Base-by-base conservation (phyloP, 2,329 filamentous ascomycete genomes). In the Pestalotiopsis sp. region DNA sequence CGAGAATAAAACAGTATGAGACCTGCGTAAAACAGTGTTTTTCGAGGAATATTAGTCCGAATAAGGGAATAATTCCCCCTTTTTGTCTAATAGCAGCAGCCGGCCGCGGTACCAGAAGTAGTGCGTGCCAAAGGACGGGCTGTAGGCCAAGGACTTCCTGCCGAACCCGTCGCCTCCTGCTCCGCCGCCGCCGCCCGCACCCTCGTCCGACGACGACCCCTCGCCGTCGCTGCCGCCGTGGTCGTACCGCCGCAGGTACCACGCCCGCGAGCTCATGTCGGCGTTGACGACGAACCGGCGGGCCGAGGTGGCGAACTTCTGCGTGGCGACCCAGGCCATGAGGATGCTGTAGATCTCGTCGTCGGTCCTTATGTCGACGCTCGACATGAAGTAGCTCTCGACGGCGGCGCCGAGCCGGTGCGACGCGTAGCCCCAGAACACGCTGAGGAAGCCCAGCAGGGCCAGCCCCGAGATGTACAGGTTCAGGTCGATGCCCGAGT, bases 271-370 rank as follows among this genome's bases (percentile, higher is more conserved):
- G 73, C 84, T 87, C 45, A 90, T 75, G 73, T 87, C 87, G 5
- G 89, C 91, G 74, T 90, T 91, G 56, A 89, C 91, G 12, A 92
- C 84, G 71, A 92, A 91, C 59, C 85, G 85, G 14, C 89, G 87
- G 0, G 90, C 87, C 4, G 82, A 80, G 70, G 86, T 84, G 23
- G 89, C 84, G 72, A 92, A 92, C 3, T 80, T 78, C 77, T 93
- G 91, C 41, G 82, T 79, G 2, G 90, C 85, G 2, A 93, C 85
- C 91, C 91, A 93, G 31, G 84, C 84, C 89, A 93, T 92, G 56
- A 93, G 75, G 74, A 92, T 91, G 75, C 90, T 90, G 81, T 92
- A 93, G 68, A 92, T 88, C 76, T 93, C 91, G 73, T 93, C 91
- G 68, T 93, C 90, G 36, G 88, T 85, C 59, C 89, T 86, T 52